phyloP scores from a whole-genome alignment of 108 stramenopile genomes.

The Cyclotella atomus region DNA sequence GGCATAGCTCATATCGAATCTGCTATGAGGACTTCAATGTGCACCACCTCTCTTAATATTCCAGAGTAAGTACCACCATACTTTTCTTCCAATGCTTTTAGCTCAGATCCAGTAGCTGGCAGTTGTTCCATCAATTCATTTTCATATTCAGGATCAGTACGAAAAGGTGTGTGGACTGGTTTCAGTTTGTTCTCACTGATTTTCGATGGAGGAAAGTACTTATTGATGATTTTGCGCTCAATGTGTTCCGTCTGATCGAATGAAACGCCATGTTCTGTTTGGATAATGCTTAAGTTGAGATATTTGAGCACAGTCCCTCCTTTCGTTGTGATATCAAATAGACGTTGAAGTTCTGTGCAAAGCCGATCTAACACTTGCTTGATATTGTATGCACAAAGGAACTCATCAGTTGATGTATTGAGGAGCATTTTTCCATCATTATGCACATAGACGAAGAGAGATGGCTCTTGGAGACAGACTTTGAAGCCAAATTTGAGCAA shows the following conservation, averaged over 20 bases:
- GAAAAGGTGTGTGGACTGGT: constrained; percentile 17
- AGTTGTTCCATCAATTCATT: constrained; percentile 3
- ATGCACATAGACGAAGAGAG: background rate
- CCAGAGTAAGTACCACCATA: background rate
- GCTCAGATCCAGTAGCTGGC: background rate
- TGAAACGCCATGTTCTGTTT: constrained; percentile 1
- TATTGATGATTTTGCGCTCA: background rate
- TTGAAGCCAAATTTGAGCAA: constrained; percentile 7
- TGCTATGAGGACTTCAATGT: background rate
- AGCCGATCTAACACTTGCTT: background rate
- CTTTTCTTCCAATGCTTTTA: background rate
- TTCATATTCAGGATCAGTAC: constrained; percentile 17
- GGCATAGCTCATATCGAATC: constrained; percentile 2
- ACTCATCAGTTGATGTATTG: constrained; percentile 12
- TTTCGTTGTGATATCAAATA: background rate
- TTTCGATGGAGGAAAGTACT: background rate
- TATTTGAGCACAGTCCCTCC: background rate
- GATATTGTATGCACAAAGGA: constrained; percentile 1
- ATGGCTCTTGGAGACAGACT: background rate
- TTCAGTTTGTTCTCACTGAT: constrained; percentile 1
- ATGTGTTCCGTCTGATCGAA: constrained; percentile 14
- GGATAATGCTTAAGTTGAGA: constrained; percentile 10
- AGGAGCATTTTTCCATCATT: background rate
- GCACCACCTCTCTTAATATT: constrained; percentile 1
- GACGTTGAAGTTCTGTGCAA: background rate